Base-by-base conservation (phyloP, 2,329 filamentous ascomycete genomes). In the Nannizziopsis barbatae region DNA sequence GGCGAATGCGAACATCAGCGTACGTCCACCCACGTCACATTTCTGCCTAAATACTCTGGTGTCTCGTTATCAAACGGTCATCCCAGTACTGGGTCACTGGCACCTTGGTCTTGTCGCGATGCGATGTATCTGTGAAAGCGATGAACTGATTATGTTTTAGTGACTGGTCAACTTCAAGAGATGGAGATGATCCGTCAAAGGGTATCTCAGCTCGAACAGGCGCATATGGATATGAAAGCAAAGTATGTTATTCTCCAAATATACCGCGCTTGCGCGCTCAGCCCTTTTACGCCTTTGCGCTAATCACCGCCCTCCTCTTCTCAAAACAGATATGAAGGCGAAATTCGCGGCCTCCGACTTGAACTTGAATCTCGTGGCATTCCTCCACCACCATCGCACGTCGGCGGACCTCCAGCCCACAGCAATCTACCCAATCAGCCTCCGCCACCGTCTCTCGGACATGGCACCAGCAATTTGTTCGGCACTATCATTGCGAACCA, bases 161-260 rank as follows among this genome's bases (percentile, higher is more conserved):
- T 96, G 63, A 81, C 86, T 50, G 79, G 81, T 43, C 92, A 98
- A 66, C 83, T 95, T 55, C 83, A 90, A 61, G 92, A 98, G 70
- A 92, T 96, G 77, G 86, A 95, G 64, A 78, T 95, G 61, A 87
- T 98, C 43, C 78, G 89, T 54, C 84, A 89, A 63, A 95, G 95
- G 69, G 86, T 98, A 52, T 95, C 87, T 62, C 80, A 86, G 58
- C 80, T 98, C 66, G 92, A 98, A 67, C 88, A 93, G 64, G 80
- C 83, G 42, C 92, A 96, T 62, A 76, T 90, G 60, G 80, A 79
- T 46, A 80, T 95, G 62, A 96, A 96, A 73, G 77, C 82, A 67
- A 94, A 95, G 90, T 96, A 74, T 64, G 83, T 70, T 20, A 11
- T 2, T 20, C 8, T 20, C 32, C 42, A 33, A 45, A 43, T 37